Base-by-base conservation (phyloP, 2,329 filamentous ascomycete genomes). In the Colletotrichum gigasporum region DNA sequence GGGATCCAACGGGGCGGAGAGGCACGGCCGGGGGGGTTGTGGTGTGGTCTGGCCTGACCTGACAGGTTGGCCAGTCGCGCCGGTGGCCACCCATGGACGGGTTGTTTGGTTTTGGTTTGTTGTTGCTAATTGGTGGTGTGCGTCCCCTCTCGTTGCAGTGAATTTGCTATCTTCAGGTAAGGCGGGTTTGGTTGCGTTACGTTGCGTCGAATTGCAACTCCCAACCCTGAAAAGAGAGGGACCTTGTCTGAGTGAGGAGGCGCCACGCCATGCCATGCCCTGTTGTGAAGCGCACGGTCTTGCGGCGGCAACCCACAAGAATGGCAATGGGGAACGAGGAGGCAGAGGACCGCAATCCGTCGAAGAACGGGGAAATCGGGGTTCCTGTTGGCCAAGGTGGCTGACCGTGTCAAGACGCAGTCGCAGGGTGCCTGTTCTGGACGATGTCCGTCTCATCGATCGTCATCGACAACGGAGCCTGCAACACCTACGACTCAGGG, bases 1-100 rank as follows among this genome's bases (percentile, higher is more conserved):
- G 34, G 42, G 50, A 65, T 65, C 62, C 50, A 65, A 65, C 56
- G n/a, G 48, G 41, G 57, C 62, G 62, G 62, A 54, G 56, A 55
- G 48, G 39, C 56, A 30, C 30, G 56, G 22, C 28, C 37, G 18
- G 14, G 26, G 56, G 50, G 35, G 7, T 44, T 30, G 42, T 41
- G 22, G 26, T 34, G 7, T 32, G 20, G 35, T 24, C 18, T 30
- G 47, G 47, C 20, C 39, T 47, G 34, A 48, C n/a, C 28, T 64
- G 61, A 50, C 41, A 30, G 61, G 47, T 37, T 56, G 30, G 22
- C 44, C 28, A 37, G 35, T n/a, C n/a, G n/a, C n/a, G n/a, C n/a
- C n/a, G n/a, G 16, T 44, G 45, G 32, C 39, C 26, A 44, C 53
- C 20, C 28, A 10, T 7, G 39, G 18, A 45, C 24, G 41, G 41